Evolutionary conservation across 495 filamentous ascomycete species (phyloP), one percentile per base, ranked within the genome.

Genomic region (Chaetomium cochliodes): DNA sequence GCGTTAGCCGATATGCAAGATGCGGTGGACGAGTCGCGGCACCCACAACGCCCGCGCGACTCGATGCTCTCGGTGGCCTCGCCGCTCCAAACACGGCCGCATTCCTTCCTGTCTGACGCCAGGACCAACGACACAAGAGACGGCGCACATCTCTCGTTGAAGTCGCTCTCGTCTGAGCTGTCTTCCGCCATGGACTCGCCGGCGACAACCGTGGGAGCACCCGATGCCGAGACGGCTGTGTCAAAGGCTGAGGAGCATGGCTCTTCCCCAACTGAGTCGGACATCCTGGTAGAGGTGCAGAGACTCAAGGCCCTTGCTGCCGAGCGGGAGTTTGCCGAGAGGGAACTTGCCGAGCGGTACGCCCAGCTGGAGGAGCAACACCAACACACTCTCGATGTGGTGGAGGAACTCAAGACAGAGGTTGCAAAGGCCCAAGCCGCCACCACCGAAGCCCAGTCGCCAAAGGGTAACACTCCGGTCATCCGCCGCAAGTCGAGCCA

Each of bases 401-500:
- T 99, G 22, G 92, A 97, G 68, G 90, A 92, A 69, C 85, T 98
- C 56, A 96, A 94, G 79, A 86, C 87, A 0, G 89, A 96, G 71
- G 80, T 94, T 13, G 87, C 90, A 46, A 92, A 90, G 73, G 85
- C 88, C 33, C 90, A 88, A 70, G 79, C 81, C 68, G 82, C 80
- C 58, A 72, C 74, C 60, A 69, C 65, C 6, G 84, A 85, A 20
- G 82, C 84, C 28, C 82, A 85, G n/a, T 87, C 88, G 18, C 88
- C 92, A 51, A 78, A 78, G 56, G 82, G 83, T 12, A 82, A 82
- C 42, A 79, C 79, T 3, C 87, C 90, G 6, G 85, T 96, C 58
- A 92, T 98, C 70, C 90, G 92, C 58, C 87, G 93, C 65, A 96
- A 96, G 78, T 96, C 92, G 20, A 96, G 91, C 71, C 93, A 97